phyloP scores from a whole-genome alignment of 2,329 filamentous ascomycete genomes.

The Fusarium miscanthi region DNA sequence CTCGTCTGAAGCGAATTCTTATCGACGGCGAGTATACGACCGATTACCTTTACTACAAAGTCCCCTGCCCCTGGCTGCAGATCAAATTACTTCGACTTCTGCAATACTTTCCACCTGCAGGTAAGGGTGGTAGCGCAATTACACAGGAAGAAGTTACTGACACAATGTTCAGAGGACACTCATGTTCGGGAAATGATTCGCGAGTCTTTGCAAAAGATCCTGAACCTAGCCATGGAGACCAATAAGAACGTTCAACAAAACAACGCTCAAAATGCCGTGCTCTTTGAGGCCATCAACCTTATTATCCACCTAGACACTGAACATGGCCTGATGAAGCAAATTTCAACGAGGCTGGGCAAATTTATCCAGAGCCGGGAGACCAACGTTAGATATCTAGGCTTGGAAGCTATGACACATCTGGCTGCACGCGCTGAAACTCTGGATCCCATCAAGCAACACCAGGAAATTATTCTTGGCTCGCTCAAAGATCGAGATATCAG shows the following conservation, averaged over 20 bases:
- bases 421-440: constrained; percentile 93
- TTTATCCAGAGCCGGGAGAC: constrained; percentile 98
- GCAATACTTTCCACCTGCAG: constrained; percentile 95
- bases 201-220: constrained; percentile 88
- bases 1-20: constrained; percentile 87
- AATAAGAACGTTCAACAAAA: constrained; percentile 99
- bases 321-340: constrained; percentile 93
- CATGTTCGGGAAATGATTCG: constrained; percentile 92
- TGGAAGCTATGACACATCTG: constrained; percentile 98
- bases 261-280: constrained; percentile 96
- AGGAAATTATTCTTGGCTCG: constrained; percentile 94
- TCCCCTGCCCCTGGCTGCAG: constrained; percentile 99
- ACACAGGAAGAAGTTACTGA: neutral
- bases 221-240: constrained; percentile 90
- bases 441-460: constrained; percentile 97
- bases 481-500: constrained; percentile 97
- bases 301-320: constrained; percentile 98
- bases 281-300: constrained; percentile 98
- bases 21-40: constrained; percentile 89
- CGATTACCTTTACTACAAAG: constrained; percentile 98
- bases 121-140: constrained; percentile 60
- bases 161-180: constrained; percentile 76
- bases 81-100: constrained; percentile 91
- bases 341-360: constrained; percentile 88
- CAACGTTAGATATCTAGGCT: constrained; percentile 93